These are phyloP conservation scores for Melampsora larici-populina DNA, from an alignment of 1,284 basidiomycete genomes.

Conservation along the genomic window DNA sequence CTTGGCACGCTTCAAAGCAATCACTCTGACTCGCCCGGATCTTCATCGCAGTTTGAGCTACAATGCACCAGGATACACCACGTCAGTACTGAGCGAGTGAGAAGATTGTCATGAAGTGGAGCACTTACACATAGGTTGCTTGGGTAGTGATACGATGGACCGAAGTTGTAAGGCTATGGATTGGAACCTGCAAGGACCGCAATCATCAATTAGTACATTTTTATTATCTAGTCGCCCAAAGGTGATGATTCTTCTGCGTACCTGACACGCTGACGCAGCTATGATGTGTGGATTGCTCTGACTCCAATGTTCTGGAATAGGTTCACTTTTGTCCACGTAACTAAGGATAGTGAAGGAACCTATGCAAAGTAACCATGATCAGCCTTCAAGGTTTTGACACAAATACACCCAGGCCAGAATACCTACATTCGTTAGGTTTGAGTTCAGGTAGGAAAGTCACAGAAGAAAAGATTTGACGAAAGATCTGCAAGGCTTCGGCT, in stretches of 20 bases:
- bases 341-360: constrained; percentile 35
- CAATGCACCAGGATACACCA: neutral
- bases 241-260: neutral
- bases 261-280: constrained; percentile 34
- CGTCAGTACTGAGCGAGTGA: neutral
- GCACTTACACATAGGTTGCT: constrained; percentile 25
- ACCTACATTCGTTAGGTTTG: constrained; percentile 22
- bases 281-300: constrained; percentile 38
- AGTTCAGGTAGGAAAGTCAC: constrained; percentile 38
- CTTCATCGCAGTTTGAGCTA: neutral
- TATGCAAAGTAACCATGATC: neutral
- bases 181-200: constrained; percentile 14
- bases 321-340: constrained; percentile 35
- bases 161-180: constrained; percentile 34
- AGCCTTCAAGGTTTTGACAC: neutral
- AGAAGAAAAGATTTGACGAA: constrained; percentile 42
- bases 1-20: too few relatives aligned
- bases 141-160: constrained; percentile 27
- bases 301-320: constrained; percentile 24
- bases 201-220: neutral
- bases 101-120: neutral
- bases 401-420: neutral
- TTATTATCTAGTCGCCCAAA: neutral
- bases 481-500: constrained; percentile 41
- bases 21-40: too few relatives aligned